phyloP scores from a whole-genome alignment of 2,329 filamentous ascomycete genomes.

The Fusarium graminum region DNA sequence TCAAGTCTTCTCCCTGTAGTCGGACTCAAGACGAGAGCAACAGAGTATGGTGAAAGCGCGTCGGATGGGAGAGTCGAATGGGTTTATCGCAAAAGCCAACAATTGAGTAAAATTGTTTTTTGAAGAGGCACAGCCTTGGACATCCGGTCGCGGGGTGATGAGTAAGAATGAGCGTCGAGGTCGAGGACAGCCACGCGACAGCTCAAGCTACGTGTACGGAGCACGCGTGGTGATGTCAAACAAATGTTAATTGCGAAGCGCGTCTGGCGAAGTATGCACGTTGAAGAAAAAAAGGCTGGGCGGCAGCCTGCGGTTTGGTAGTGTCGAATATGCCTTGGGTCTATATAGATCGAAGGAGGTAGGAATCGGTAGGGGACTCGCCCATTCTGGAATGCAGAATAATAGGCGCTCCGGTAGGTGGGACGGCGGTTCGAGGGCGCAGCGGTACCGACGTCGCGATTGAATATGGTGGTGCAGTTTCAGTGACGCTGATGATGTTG shows the following conservation, averaged over 20 bases:
- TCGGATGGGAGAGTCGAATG: slow-evolving; percentile 7
- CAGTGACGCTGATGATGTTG: slow-evolving; percentile 35
- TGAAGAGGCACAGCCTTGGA: slow-evolving; percentile 30
- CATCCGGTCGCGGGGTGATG: slow-evolving; percentile 16
- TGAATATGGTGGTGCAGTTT: slow-evolving; percentile 28
- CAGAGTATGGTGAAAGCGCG: slow-evolving; percentile 11
- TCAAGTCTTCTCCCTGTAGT: neutral
- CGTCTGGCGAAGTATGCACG: slow-evolving; percentile 22
- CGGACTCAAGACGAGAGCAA: neutral
- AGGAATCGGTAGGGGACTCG: slow-evolving; percentile 19
- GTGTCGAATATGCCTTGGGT: slow-evolving; percentile 16
- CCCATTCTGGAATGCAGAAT: slow-evolving; percentile 38
- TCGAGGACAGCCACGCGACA: slow-evolving; percentile 15
- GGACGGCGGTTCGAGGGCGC: slow-evolving; percentile 20
- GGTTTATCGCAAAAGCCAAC: slow-evolving; percentile 26
- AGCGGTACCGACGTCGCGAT: slow-evolving; percentile 37
- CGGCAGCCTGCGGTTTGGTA: slow-evolving; percentile 16
- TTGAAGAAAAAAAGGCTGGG: slow-evolving; percentile 22
- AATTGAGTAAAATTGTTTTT: slow-evolving; percentile 15
- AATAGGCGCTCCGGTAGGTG: slow-evolving; percentile 26
- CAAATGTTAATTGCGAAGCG: slow-evolving; percentile 28
- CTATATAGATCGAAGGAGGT: slow-evolving; percentile 36
- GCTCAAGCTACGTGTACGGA: slow-evolving; percentile 33
- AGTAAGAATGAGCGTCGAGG: neutral
- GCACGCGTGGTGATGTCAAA: slow-evolving; percentile 32